Conservation (phyloP, 345 rosid genomes). For the Eucalyptus grandis region DNA sequence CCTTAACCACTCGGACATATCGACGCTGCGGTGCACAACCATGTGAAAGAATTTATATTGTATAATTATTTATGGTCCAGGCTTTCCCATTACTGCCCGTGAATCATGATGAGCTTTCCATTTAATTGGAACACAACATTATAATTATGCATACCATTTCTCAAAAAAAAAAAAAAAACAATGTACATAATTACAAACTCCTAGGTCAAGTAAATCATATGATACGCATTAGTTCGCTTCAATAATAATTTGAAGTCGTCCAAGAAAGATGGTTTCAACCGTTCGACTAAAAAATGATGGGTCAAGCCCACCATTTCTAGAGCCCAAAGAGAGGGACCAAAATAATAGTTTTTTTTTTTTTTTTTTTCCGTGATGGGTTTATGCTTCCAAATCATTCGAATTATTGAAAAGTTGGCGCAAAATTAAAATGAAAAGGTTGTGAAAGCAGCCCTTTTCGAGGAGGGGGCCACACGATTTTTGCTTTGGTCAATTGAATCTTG, state of each 20-base stretch:
- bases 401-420: background rate
- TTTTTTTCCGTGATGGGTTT: background rate
- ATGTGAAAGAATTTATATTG: rapidly evolving
- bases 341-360: background rate
- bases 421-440: background rate
- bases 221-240: background rate
- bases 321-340: background rate
- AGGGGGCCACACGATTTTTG: background rate
- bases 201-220: background rate
- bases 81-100: background rate
- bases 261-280: background rate
- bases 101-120: background rate
- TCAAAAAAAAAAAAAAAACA: background rate
- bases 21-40: rapidly evolving
- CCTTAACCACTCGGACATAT: conserved; percentile 99
- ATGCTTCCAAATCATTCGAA: background rate
- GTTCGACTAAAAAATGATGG: background rate
- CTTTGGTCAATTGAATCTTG: background rate
- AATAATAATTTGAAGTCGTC: background rate
- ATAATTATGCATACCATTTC: background rate
- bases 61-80: rapidly evolving
- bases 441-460: background rate
- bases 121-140: background rate
- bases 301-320: background rate
- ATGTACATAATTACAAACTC: no score